Evolutionary conservation across 129 eudicot species (phyloP), one percentile per base, ranked within the genome.

Genomic region (Tanacetum coccineum): DNA sequence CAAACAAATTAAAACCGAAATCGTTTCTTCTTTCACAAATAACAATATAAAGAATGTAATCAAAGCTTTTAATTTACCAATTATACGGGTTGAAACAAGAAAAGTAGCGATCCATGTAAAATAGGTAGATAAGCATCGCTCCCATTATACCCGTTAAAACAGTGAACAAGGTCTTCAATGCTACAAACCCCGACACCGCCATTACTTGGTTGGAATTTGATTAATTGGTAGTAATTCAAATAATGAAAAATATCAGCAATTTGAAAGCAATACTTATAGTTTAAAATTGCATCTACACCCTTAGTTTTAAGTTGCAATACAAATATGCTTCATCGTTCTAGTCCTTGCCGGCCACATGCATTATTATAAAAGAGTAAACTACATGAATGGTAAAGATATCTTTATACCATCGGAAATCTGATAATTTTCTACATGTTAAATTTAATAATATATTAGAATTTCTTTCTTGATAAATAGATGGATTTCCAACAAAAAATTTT

Each of bases 151-250:
- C 18, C 20, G 10, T 19, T 25, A 19, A 53, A 4, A 18, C 22
- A 17, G n/a, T 53, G 59, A 53, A 53, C 22, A 58, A 22, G 6
- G 42, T 58, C 63, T 58, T 58, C 42, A 58, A 26, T 26, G 44
- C 44, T 58, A 58, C 9, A 11, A 58, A 58, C 40, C 21, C 15
- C 6, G 63, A 58, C 25, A 22, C n/a, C n/a, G n/a, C n/a, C n/a
- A n/a, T n/a, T n/a, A n/a, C n/a, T 22, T 22, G 2, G 1, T 22
- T 22, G 25, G 2, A 22, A 22, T 22, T 22, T 22, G 25, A 22
- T n/a, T n/a, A n/a, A n/a, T 22, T 22, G 25, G 25, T 22, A 22
- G 25, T 49, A 3, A 49, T 2, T 45, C 3, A 12, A 12, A 12
- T 9, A 49, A 49, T 13, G 59, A 22, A 22, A 22, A 22, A 22